phyloP scores from a whole-genome alignment of 352 stramenopile genomes.

The Phytophthora idaei region DNA sequence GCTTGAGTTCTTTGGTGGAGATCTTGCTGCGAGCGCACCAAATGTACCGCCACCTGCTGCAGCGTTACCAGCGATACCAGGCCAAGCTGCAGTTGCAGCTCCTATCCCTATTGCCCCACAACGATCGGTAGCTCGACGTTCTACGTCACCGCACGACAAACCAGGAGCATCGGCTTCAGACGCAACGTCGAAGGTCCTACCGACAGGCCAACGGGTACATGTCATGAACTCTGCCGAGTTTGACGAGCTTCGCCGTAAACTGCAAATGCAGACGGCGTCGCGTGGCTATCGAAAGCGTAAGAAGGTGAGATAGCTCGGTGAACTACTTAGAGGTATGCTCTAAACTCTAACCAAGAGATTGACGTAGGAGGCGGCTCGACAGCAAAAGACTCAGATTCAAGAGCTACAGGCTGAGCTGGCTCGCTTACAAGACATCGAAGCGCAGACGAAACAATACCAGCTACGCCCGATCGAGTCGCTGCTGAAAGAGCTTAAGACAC shows the following conservation, averaged over 20 bases:
- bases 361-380: conserved; percentile 24
- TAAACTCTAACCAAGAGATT: neutral
- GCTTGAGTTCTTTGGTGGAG: neutral
- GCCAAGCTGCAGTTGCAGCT: neutral
- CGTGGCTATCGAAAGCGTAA: conserved; percentile 44
- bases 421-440: conserved; percentile 24
- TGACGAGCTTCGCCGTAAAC: conserved; percentile 35
- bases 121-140: neutral
- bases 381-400: conserved; percentile 23
- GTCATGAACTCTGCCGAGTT: conserved; percentile 31
- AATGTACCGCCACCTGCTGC: neutral
- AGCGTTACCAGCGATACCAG: neutral
- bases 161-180: neutral
- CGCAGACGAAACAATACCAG: conserved; percentile 23
- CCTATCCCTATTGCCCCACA: neutral
- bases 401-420: conserved; percentile 29
- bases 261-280: conserved; percentile 42
- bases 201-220: conserved; percentile 24
- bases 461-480: conserved; percentile 28
- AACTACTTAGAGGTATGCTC: neutral
- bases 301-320: conserved; percentile 21
- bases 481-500: conserved; percentile 23
- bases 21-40: neutral
- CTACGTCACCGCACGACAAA: neutral
- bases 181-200: conserved; percentile 10